Base-by-base conservation (phyloP, 1,284 basidiomycete species). In the Rhizopogon parksii region DNA sequence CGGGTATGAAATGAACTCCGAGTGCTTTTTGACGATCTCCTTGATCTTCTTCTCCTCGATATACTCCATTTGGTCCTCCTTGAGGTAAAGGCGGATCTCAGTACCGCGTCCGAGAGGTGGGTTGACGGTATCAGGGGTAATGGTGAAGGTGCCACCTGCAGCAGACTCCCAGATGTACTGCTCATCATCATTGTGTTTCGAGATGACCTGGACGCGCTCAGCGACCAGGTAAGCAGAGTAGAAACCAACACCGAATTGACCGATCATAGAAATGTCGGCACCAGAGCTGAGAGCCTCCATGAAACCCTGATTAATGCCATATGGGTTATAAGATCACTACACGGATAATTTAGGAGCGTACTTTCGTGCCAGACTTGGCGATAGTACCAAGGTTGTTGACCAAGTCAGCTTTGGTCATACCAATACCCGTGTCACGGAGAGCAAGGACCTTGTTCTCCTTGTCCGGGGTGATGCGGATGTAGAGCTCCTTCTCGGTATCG, bases 151-250 rank as follows among this genome's bases (percentile, higher is more conserved):
- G 56, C 96, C 96, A 68, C 95, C 96, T 42, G 96, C 95, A 57
- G 96, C 89, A 17, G 95, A 98, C 82, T 98, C 95, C 96, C 96
- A 99, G 73, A 98, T 95, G 81, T 99, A 98, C 77, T 99, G 95
- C 76, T 99, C 96, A 71, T 99, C 95, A 67, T 99, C 96, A 69
- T 99, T 99, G 85, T 99, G 92, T 79, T 99, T 99, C 64, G 95
- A 95, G 76, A 97, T 90, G 68, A 99, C 90, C 76, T 97, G 93
- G 8, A 99, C 96, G 60, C 88, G 88, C 75, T 99, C 95, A 64
- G 96, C 95, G 60, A 98, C 95, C 63, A 99, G 91, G 83, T 99
- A 99, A 21, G 93, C 91, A 47, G 95, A 98, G 85, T 99, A 99
- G 88, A 99, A 99, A 79, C 95, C 93, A 73, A 97, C 95, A 93